A percentile compares a stretch with the other conserved stretches of the same genome.
Conservation (phyloP, 352 stramenopile genomes). For the Phytopythium montanum region DNA sequence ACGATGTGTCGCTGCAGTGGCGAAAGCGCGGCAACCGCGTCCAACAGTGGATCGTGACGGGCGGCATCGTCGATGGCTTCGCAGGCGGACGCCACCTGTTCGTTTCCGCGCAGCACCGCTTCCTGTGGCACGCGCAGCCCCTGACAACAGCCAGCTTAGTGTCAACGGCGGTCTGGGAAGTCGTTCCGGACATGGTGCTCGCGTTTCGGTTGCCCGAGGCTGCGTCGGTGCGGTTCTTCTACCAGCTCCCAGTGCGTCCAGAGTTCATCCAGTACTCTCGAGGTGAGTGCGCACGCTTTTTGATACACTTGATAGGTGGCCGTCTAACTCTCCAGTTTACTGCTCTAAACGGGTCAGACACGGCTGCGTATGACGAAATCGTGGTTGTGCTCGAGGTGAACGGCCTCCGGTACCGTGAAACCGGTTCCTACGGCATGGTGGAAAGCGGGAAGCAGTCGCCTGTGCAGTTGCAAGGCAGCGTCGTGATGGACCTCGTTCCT, state of each 20-base stretch:
- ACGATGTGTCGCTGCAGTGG: conserved; percentile 66
- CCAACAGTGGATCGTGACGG: conserved; percentile 55
- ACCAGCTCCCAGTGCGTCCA: conserved; percentile 63
- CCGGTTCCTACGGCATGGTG: conserved; percentile 56
- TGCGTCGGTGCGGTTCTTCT: conserved; percentile 59
- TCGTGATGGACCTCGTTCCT: conserved; percentile 58
- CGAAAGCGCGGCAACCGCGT: conserved; percentile 50
- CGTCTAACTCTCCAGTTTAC: conserved; percentile 8
- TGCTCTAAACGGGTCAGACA: conserved; percentile 26
- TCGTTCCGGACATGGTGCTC: conserved; percentile 48
- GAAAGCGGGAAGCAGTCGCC: conserved; percentile 50
- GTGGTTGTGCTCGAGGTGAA: conserved; percentile 61
- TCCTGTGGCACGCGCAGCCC: conserved; percentile 65
- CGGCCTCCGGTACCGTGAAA: conserved; percentile 63
- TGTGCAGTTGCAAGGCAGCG: conserved; percentile 50
- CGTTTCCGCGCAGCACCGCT: conserved; percentile 65
- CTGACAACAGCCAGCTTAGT: conserved; percentile 32
- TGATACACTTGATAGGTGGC: conserved; percentile 7
- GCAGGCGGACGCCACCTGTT: conserved; percentile 52
- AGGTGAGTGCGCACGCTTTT: conserved; percentile 26
- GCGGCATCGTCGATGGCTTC: conserved; percentile 63
- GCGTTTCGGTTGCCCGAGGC: conserved; percentile 45
- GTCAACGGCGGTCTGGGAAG: conserved; percentile 51
- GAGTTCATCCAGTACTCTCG: conserved; percentile 43
- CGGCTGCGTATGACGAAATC: conserved; percentile 50